A percentile compares a stretch with the other conserved stretches of the same genome.
Evolutionary conservation across 169 alveolate species (phyloP).

Genomic region (Plasmodium billcollinsi): DNA sequence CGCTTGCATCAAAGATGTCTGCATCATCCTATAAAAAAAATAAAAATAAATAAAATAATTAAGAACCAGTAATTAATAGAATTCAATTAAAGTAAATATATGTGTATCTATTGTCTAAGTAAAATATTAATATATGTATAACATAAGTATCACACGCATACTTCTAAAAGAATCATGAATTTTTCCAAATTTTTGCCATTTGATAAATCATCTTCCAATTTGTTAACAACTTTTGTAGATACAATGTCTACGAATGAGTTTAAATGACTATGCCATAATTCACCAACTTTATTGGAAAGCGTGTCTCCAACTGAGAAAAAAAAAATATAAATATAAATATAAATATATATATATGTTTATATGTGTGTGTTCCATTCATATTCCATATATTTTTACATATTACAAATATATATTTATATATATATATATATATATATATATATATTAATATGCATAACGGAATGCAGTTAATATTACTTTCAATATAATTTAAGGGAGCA

Average conservation of each 20-base stretch:
- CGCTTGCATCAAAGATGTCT: slow-evolving; percentile 43
- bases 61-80: background rate
- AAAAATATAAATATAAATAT: background rate
- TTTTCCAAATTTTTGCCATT: slow-evolving; percentile 18
- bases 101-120: too few species aligned
- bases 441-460: background rate
- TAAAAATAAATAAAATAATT: too few species aligned
- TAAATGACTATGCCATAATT: slow-evolving; percentile 50
- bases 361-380: background rate
- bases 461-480: slow-evolving; percentile 23
- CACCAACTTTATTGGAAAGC: slow-evolving; percentile 34
- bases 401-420: background rate
- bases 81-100: background rate
- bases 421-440: background rate
- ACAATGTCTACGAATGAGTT: slow-evolving; percentile 66
- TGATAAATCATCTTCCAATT: slow-evolving; percentile 42
- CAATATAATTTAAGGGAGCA: slow-evolving; percentile 31
- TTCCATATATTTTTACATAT: background rate
- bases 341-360: too few species aligned
- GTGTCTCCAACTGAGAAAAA: slow-evolving; percentile 60
- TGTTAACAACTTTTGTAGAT: slow-evolving; percentile 67
- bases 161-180: slow-evolving; percentile 52
- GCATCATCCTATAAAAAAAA: slow-evolving; percentile 51
- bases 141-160: background rate
- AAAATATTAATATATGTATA: too few species aligned